Conservation (phyloP, 805 yeast species). For the Wickerhamiella alocasiicola region DNA sequence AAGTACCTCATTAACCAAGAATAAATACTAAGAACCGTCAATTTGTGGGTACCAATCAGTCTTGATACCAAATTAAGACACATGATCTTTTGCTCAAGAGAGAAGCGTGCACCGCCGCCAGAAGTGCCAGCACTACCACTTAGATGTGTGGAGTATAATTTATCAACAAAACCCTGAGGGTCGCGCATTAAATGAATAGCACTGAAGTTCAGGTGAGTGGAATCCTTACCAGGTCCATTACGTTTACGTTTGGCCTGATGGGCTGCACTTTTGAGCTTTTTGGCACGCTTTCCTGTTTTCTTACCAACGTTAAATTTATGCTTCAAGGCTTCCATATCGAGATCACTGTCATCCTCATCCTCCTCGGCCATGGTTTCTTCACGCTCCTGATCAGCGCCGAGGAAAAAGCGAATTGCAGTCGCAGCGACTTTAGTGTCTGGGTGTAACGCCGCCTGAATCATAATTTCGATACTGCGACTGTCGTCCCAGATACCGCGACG, state of each 20-base stretch:
- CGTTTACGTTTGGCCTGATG: constrained; percentile 47
- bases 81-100: constrained; percentile 77
- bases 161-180: constrained; percentile 96
- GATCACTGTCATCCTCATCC: constrained; percentile 48
- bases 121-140: constrained; percentile 25
- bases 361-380: constrained; percentile 70
- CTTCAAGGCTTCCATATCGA: constrained; percentile 58
- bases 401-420: constrained; percentile 81
- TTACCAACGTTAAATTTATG: constrained; percentile 79
- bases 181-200: constrained; percentile 91
- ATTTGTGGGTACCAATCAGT: constrained; percentile 85
- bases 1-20: constrained; percentile 78
- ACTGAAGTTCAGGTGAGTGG: constrained; percentile 74
- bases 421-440: constrained; percentile 75
- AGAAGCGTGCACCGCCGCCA: constrained; percentile 54
- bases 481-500: constrained; percentile 98
- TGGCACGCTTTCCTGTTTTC: constrained; percentile 65
- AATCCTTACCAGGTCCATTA: constrained; percentile 37
- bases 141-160: constrained; percentile 58
- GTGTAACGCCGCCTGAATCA: constrained; percentile 91
- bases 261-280: constrained; percentile 64
- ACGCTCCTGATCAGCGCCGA: constrained; percentile 91
- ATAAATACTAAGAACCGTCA: constrained; percentile 79
- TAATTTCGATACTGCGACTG: constrained; percentile 88
- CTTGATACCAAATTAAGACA: constrained; percentile 81